phyloP scores from a whole-genome alignment of 148 eudicot species.

The Fagopyrum homotropicum region DNA sequence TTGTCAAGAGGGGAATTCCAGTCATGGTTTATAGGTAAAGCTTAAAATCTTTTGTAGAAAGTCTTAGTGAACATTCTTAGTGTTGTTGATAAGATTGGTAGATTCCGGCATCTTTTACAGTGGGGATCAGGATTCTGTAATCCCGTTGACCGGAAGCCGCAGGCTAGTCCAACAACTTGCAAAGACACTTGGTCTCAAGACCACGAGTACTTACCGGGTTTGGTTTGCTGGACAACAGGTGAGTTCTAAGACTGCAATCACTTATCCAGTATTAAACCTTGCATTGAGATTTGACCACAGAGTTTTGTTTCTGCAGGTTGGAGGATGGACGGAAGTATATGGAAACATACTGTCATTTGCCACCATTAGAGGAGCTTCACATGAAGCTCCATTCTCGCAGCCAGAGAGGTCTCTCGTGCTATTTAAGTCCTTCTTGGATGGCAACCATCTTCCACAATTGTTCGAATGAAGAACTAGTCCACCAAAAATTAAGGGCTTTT shows the following conservation, averaged over 20 bases:
- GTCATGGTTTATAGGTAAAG: slow-evolving; percentile 91
- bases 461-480: slow-evolving; percentile 22
- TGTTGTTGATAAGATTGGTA: not conserved
- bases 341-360: slow-evolving; percentile 67
- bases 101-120: slow-evolving; percentile 23
- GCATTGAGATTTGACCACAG: not conserved
- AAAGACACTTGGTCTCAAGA: slow-evolving; percentile 44
- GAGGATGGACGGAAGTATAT: slow-evolving; percentile 87
- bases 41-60: not conserved
- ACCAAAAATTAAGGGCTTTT: not conserved
- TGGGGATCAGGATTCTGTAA: slow-evolving; percentile 90
- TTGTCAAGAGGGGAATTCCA: slow-evolving; percentile 58
- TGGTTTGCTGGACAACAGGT: slow-evolving; percentile 91
- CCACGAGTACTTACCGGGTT: slow-evolving; percentile 71
- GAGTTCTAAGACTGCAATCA: not conserved
- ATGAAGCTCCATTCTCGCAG: slow-evolving; percentile 89
- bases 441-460: slow-evolving; percentile 54
- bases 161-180: slow-evolving; percentile 52
- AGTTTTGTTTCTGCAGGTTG: slow-evolving; percentile 40
- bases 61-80: not conserved
- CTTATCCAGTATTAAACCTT: not conserved
- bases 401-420: slow-evolving; percentile 76
- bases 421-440: slow-evolving; percentile 66
- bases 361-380: slow-evolving; percentile 84
- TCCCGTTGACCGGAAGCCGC: slow-evolving; percentile 80